Conservation (phyloP, 768 basidiomycete genomes). For the Harrya chromipes region DNA sequence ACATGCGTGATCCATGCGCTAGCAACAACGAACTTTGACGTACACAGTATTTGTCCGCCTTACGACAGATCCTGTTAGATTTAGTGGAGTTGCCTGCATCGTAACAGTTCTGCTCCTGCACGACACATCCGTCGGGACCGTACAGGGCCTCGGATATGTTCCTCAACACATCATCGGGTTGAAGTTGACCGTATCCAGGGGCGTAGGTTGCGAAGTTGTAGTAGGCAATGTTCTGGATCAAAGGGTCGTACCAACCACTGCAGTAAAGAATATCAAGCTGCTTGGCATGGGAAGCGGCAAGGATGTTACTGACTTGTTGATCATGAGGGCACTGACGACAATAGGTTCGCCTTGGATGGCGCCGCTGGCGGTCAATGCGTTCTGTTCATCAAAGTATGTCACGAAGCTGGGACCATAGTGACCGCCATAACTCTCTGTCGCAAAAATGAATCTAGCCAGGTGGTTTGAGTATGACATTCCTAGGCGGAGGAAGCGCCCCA, state of each 20-base stretch:
- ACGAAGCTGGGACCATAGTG: constrained; percentile 67
- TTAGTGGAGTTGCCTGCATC: constrained; percentile 44
- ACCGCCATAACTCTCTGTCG: constrained; percentile 67
- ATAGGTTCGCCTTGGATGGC: constrained; percentile 47
- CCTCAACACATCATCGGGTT: constrained; percentile 42
- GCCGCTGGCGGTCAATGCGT: constrained; percentile 45
- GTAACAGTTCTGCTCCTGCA: constrained; percentile 54
- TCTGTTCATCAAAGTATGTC: constrained; percentile 63
- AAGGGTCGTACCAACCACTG: constrained; percentile 66
- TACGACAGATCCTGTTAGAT: constrained; percentile 49
- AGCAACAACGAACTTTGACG: constrained; percentile 16
- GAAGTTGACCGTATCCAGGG: constrained; percentile 65
- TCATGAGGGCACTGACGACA: constrained; percentile 57
- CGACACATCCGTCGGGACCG: constrained; percentile 47
- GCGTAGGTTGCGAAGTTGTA: constrained; percentile 59
- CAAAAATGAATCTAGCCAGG: constrained; percentile 50
- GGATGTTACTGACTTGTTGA: constrained; percentile 48
- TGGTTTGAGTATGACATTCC: background rate
- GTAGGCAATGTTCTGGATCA: constrained; percentile 60
- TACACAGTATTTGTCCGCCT: constrained; percentile 57
- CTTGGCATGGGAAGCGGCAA: background rate
- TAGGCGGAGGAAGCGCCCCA: background rate
- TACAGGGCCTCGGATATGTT: constrained; percentile 50
- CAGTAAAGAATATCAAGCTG: background rate
- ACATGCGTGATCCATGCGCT: background rate